A percentile compares a stretch with the other conserved stretches of the same genome.
phyloP scores from a whole-genome alignment of 202 grass and related monocot species.

The Tripidium arundinaceum region DNA sequence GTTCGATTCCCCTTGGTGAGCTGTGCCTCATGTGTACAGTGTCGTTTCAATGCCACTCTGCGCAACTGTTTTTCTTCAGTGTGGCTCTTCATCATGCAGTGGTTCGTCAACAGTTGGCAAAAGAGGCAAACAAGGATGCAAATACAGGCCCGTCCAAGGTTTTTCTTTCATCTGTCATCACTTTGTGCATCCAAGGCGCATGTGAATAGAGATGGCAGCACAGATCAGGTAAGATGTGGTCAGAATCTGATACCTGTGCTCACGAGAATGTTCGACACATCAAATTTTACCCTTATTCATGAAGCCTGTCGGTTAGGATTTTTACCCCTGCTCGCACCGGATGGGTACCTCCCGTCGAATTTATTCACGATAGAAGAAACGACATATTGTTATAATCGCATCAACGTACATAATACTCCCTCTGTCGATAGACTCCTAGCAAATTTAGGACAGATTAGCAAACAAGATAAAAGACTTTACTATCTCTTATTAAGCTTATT shows the following conservation, averaged over 20 bases:
- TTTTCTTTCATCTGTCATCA: not conserved
- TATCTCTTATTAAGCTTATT: too few species aligned
- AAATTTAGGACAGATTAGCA: too few species aligned
- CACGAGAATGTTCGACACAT: not conserved
- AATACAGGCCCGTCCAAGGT: constrained; percentile 21
- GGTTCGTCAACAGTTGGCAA: constrained; percentile 17
- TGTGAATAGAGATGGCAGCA: not conserved
- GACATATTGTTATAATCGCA: not conserved
- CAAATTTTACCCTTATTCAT: not conserved
- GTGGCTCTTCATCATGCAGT: not conserved
- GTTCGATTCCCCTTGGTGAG: constrained; percentile 5
- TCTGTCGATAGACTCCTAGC: too few species aligned
- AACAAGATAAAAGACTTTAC: too few species aligned
- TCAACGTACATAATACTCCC: not conserved
- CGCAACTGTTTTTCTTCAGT: not conserved
- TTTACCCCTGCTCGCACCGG: too few species aligned
- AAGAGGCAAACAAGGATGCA: constrained; percentile 2
- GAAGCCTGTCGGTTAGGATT: not conserved
- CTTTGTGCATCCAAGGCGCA: not conserved
- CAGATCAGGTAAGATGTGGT: too few species aligned
- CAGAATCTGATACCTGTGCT: not conserved
- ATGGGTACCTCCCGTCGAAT: too few species aligned
- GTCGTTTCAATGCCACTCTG: constrained; percentile 3
- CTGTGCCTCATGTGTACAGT: not conserved
- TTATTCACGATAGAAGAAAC: too few species aligned